phyloP scores from a whole-genome alignment of 345 rosid genomes.

The Noccaea bulbosa region DNA sequence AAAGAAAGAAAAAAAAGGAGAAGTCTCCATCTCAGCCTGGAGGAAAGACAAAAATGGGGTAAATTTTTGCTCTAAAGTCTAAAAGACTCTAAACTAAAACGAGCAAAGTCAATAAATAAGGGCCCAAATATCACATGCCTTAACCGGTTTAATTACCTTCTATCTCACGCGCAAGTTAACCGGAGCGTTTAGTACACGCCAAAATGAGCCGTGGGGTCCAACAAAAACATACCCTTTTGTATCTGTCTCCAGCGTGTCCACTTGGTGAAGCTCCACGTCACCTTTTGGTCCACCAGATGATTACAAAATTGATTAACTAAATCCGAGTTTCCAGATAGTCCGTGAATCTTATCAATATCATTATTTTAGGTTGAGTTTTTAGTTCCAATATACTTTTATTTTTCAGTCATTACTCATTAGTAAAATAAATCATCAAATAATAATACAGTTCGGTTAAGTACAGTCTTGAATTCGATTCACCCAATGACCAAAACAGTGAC shows the following conservation, averaged over 20 bases:
- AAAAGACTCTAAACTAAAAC: neutral
- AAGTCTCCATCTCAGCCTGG: neutral
- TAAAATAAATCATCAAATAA: neutral
- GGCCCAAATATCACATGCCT: slow-evolving; percentile 30
- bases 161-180: slow-evolving; percentile 1
- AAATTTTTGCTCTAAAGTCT: neutral
- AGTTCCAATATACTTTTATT: neutral
- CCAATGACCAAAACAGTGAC: neutral
- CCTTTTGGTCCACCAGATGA: neutral
- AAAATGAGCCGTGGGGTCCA: slow-evolving; percentile 12
- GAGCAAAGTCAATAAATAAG: slow-evolving; percentile 19
- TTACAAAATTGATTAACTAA: neutral
- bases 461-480: neutral
- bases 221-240: slow-evolving; percentile 7
- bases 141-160: slow-evolving; percentile 16
- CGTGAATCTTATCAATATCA: no score
- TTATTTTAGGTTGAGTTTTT: neutral
- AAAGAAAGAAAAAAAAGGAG: neutral
- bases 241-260: slow-evolving; percentile 36
- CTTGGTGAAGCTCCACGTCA: slow-evolving; percentile 34
- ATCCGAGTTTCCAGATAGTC: neutral
- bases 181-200: neutral
- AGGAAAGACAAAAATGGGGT: neutral
- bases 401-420: neutral
- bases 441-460: neutral